Evolutionary conservation across 2,329 filamentous ascomycete genomes (phyloP).

Genomic region (Clarireedia homoeocarpa): DNA sequence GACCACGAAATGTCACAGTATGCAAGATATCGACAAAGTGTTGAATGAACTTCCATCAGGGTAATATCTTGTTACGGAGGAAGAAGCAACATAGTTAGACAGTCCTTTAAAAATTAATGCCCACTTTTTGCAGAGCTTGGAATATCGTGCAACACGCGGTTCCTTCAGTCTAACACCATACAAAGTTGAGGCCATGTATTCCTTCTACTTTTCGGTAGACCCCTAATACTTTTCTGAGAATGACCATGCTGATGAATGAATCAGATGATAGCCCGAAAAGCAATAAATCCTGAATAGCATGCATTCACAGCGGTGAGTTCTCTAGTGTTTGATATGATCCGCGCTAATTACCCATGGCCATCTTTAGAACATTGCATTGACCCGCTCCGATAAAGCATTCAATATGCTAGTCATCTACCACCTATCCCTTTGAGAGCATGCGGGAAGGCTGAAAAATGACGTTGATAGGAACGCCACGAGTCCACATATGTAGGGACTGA

Average conservation of each 20-base stretch:
- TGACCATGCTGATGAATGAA: neutral
- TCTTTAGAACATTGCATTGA: slow-evolving; percentile 17
- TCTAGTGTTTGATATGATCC: neutral
- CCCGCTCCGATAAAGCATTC: slow-evolving; percentile 15
- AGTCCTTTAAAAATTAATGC: slow-evolving; percentile 6
- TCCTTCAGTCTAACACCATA: neutral
- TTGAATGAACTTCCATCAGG: slow-evolving; percentile 15
- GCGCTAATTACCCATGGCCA: neutral
- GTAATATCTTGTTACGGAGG: slow-evolving; percentile 14
- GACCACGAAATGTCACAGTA: slow-evolving; percentile 12
- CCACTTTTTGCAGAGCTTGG: slow-evolving; percentile 14
- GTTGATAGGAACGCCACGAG: slow-evolving; percentile 14
- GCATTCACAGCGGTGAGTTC: slow-evolving; percentile 11
- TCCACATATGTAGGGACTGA: slow-evolving; percentile 17
- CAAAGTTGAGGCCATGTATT: slow-evolving; percentile 18
- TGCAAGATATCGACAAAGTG: slow-evolving; percentile 16
- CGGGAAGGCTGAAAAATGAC: slow-evolving; percentile 6
- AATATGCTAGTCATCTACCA: slow-evolving; percentile 17
- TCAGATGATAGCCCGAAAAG: slow-evolving; percentile 14
- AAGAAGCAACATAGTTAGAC: slow-evolving; percentile 13
- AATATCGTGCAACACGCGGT: neutral
- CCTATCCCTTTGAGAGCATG: slow-evolving; percentile 11
- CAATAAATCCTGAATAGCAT: slow-evolving; percentile 15
- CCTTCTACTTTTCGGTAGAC: slow-evolving; percentile 14
- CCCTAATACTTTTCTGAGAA: no score